Evolutionary conservation across 345 rosid genomes (phyloP).

Genomic region (Salix udensis): DNA sequence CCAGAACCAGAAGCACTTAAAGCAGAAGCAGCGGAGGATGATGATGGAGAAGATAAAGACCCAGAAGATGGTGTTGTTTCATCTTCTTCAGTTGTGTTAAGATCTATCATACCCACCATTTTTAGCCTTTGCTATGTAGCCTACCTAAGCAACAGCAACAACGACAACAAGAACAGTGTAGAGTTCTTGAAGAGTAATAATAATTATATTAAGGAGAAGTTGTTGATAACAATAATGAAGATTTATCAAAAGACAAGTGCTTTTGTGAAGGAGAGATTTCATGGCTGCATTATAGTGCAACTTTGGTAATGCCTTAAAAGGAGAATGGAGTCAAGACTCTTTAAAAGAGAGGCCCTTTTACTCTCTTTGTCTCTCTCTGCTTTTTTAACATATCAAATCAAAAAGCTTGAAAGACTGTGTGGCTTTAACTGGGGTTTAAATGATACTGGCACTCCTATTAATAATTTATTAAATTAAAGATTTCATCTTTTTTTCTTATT

Average conservation of each 20-base stretch:
- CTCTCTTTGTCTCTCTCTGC: conserved; percentile 1
- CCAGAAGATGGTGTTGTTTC: conserved; percentile 60
- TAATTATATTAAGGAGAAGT: background rate
- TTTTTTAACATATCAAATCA: conserved; percentile 36
- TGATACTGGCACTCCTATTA: background rate
- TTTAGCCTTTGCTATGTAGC: background rate
- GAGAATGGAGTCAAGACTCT: conserved; percentile 6
- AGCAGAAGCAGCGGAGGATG: conserved; percentile 49
- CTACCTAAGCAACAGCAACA: background rate
- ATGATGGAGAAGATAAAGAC: conserved; percentile 53
- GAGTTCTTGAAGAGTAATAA: background rate
- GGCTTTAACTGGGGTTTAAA: conserved; percentile 10
- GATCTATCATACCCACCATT: conserved; percentile 94
- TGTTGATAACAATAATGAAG: background rate
- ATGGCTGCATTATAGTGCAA: conserved; percentile 37
- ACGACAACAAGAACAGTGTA: background rate
- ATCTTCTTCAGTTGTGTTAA: conserved; percentile 87
- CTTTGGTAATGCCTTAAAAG: conserved; percentile 31
- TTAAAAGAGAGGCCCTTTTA: conserved; percentile 14
- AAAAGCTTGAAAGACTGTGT: conserved; percentile 14
- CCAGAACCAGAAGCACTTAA: conserved; percentile 36
- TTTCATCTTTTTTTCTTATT: conserved; percentile 12
- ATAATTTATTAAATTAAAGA: background rate
- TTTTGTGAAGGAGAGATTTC: conserved; percentile 21
- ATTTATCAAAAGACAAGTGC: background rate